Evolutionary conservation across 2,329 filamentous ascomycete genomes (phyloP), one percentile per base, ranked within the genome.

Genomic region (Leptosphaerulina australis): DNA sequence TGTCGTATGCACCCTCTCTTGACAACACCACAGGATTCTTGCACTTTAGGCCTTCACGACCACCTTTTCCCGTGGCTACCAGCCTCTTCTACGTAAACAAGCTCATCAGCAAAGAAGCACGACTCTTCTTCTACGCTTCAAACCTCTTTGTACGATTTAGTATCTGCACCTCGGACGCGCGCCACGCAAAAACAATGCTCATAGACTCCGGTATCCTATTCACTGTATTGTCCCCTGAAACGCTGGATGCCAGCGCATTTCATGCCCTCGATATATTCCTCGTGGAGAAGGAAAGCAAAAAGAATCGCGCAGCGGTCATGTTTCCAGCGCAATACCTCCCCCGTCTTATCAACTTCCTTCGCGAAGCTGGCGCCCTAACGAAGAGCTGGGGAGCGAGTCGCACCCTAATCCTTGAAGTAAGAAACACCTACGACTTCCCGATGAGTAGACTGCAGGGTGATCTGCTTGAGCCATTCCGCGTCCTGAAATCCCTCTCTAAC

Each of bases 261-360:
- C 66, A 71, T 22, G 67, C 66, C 0, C 51, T 72, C 17, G 66
- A 71, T 2, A 17, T 72, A 3, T 59, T 56, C 0, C 48, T 72
- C 5, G 55, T 66, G 1, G 67, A 71, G 30, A 66, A 69, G 46
- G 56, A 59, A 22, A 68, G 63, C 33, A 52, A 39, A 5, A 56
- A 64, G 47, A 69, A 61, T 30, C 54, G 67, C 17, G 63, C 66
- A 2, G 38, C 21, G 0, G 62, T 70, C 9, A 59, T 72, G 46
- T 72, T 72, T 21, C 69, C 69, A 0, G 68, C 68, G 1, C 68
- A 71, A 21, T 72, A 72, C 26, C 54, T 72, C 0, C 69, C 69
- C 0, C 61, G 69, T 0, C 45, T 72, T n/a, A 62, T 72, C 34
- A 67, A 69, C 47, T 72, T 71, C 55, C 47, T 70, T 17, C 56